These are phyloP conservation scores for Fusarium nelsonii DNA, from an alignment of 2,329 filamentous ascomycete species.

Conservation along the genomic window DNA sequence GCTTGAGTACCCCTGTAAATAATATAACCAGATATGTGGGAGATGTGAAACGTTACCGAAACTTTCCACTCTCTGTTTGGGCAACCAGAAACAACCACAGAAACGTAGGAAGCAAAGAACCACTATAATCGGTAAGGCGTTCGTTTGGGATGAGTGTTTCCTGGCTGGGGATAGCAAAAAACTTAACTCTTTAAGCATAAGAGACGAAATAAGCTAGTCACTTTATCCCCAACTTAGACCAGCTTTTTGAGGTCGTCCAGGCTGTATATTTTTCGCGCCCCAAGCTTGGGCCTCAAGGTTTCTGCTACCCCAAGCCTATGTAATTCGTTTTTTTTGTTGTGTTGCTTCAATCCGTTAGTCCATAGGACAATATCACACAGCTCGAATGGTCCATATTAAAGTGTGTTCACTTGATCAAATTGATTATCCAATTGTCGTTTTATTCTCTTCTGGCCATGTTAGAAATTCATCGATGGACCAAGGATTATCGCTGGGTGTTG, in stretches of 20 bases:
- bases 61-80: conserved; percentile 37
- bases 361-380: too few species aligned
- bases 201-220: too few species aligned
- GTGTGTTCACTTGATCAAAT: background rate
- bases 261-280: too few species aligned
- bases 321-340: background rate
- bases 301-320: too few species aligned
- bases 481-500: conserved; percentile 25
- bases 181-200: too few species aligned
- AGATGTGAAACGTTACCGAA: conserved; percentile 45
- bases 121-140: background rate
- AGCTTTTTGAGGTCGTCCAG: too few species aligned
- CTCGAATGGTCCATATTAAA: background rate
- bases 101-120: background rate
- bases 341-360: background rate
- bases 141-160: background rate
- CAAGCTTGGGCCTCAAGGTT: too few species aligned
- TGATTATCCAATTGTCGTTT: background rate
- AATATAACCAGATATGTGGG: conserved; percentile 36
- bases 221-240: too few species aligned
- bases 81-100: conserved; percentile 2
- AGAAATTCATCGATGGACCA: conserved; percentile 46
- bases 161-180: background rate
- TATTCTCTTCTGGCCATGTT: conserved; percentile 36
- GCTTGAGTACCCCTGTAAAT: conserved; percentile 37